Percentiles rank a stretch among this genome's conserved stretches.
phyloP scores from a whole-genome alignment of 306 rosid species.

The Datisca glomerata region DNA sequence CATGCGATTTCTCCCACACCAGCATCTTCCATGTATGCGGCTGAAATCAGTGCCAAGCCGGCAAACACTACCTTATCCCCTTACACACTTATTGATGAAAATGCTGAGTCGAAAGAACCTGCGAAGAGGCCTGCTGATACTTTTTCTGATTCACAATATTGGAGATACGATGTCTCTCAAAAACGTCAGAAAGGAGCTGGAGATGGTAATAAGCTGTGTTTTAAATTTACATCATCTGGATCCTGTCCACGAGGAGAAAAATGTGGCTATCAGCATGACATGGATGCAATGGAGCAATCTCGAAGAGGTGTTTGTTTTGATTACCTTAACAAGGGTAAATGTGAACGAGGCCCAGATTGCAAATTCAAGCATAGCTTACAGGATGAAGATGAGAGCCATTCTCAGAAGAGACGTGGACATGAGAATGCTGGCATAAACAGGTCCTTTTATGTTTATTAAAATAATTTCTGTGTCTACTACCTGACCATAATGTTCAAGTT shows the following conservation, averaged over 20 bases:
- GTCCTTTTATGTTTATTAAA: slow-evolving; percentile 6
- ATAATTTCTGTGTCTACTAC: too few species aligned
- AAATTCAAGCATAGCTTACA: slow-evolving; percentile 68
- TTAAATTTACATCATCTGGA: slow-evolving; percentile 76
- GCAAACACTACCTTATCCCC: slow-evolving; percentile 69
- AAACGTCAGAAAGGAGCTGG: slow-evolving; percentile 71
- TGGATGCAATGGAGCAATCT: slow-evolving; percentile 60
- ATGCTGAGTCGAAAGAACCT: slow-evolving; percentile 27
- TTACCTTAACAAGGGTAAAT: slow-evolving; percentile 77
- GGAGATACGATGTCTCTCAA: slow-evolving; percentile 90
- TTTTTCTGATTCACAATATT: slow-evolving; percentile 64
- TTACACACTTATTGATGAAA: slow-evolving; percentile 30
- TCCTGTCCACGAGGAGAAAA: slow-evolving; percentile 81
- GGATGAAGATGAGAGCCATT: slow-evolving; percentile 41
- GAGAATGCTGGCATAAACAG: slow-evolving; percentile 47
- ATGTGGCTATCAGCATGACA: slow-evolving; percentile 75
- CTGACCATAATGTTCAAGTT: too few species aligned
- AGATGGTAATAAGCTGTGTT: slow-evolving; percentile 58
- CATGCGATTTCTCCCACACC: slow-evolving; percentile 95
- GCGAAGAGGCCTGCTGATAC: slow-evolving; percentile 48
- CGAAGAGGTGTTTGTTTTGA: slow-evolving; percentile 91
- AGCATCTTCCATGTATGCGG: slow-evolving; percentile 70
- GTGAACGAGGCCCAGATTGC: slow-evolving; percentile 89
- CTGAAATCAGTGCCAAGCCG: slow-evolving; percentile 60
- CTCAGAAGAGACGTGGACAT: slow-evolving; percentile 36